Evolutionary conservation across 2,329 filamentous ascomycete species (phyloP), one percentile per base, ranked within the genome.

Genomic region (Hypomyces perniciosus): DNA sequence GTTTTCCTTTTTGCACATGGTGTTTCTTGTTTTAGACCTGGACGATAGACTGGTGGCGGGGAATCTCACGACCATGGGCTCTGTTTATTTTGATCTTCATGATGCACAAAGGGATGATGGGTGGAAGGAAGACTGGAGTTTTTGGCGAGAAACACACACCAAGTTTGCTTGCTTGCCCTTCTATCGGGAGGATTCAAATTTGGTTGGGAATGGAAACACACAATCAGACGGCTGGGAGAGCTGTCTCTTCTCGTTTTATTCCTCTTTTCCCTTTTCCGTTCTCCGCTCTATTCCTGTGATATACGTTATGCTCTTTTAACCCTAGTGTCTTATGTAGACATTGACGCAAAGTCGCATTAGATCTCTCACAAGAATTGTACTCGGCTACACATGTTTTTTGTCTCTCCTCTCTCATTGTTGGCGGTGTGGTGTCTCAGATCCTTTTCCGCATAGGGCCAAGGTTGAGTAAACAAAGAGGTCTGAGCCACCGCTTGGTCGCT

Each of bases 21-120:
- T 45, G 42, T 40, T 39, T 38, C 20, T 20, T 20, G 20, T 20
- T 20, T 39, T 48, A 51, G 48, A 48, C 48, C 27, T 37, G 52
- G 48, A 38, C 44, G 52, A 54, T 54, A 54, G 52, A 54, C 44
- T 51, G 52, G 52, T 48, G 52, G 37, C 38, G 39, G 39, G 52
- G 40, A 44, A 47, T 37, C 41, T 51, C 35, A 54, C 34, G 52
- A 54, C 41, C 31, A 52, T 49, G 50, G 40, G 44, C 47, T 49
- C 34, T 47, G 49, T 51, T 53, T 35, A 35, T 43, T 46, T 46
- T 37, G 30, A 27, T 29, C 20, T 38, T n/a, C 44, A 50, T 40
- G 49, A 40, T 48, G 42, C 42, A 31, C 38, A 34, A 30, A 43
- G 41, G 42, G 41, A 26, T 29, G 42, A 29, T 20, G 46, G 45